Evolutionary conservation across 106 monocot species (phyloP), one percentile per base, ranked within the genome.

Genomic region (Dactylorhiza incarnata): DNA sequence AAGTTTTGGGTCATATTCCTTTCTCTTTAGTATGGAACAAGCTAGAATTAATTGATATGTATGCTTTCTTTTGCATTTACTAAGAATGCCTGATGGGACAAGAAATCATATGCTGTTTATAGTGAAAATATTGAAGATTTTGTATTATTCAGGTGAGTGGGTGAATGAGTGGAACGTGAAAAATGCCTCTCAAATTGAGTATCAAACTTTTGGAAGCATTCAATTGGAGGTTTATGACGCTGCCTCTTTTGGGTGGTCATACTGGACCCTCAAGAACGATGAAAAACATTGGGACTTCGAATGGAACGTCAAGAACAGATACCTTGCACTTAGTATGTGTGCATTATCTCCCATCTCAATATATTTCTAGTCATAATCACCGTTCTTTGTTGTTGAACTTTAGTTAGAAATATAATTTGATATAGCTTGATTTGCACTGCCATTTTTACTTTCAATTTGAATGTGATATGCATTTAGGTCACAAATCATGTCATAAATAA

Each of bases 181-280:
- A 83, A 89, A 91, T 82, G 90, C 88, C 29, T 81, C 91, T 49
- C 77, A 82, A 43, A 55, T 68, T 2, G 81, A 93, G 17, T 93
- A 93, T 78, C 91, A 88, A 81, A 84, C 83, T 78, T 94, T 81
- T 85, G 94, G 91, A 58, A 91, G 47, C 26, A 86, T 91, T 78
- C 94, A 94, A 23, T 72, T 91, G 25, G 86, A 91, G 16, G 86
- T 88, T 73, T 91, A 88, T 67, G 68, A 49, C 67, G 65, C 51
- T 77, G 90, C 86, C 43, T 83, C 90, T 47, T 94, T 93, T 84
- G 93, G 93, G 70, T 93, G 93, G 90, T 82, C 83, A 6, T 93
- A 90, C 69, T 93, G 93, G 90, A 89, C 92, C 2, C 81, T 93
- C 29, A 93, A 84, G 76, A 85, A 86, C 76, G 82, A 78, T 49